Evolutionary conservation across 305 asterid species (phyloP), one percentile per base, ranked within the genome.

Genomic region (Coffea humblotiana): DNA sequence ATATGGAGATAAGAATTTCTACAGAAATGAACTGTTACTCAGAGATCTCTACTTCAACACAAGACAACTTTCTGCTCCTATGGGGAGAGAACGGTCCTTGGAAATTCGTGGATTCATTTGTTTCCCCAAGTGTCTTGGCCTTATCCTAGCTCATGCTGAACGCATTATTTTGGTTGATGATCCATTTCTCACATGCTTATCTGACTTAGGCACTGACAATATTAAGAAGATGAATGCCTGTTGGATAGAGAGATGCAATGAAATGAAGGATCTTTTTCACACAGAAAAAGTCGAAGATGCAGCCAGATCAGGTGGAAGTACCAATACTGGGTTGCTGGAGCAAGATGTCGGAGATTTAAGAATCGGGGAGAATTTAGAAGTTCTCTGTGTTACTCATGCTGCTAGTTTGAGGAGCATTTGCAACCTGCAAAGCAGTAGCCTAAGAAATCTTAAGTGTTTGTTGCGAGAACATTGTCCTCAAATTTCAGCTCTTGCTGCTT

Each of bases 391-490:
- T 78, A 84, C 85, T 51, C 70, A 82, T 76, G 84, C 45, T 25
- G 6, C 29, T 35, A 79, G 71, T 8, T 51, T 88, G 82, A 47
- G 18, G 70, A 79, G 63, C 63, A 60, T 66, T 27, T 29, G 40
- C 29, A 32, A 29, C 32, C 49, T 64, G 73, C 60, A 15, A 52
- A 15, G 60, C 64, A 72, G 74, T 21, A 80, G 64, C 69, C 84
- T 86, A 60, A 63, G 49, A 60, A 70, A 48, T 66, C 80, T 88
- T 65, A 86, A 61, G 77, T 79, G 72, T 6, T 52, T 88, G 49
- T 86, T 81, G 82, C 81, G 86, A 23, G 91, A 88, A 47, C 72
- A 83, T 64, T 88, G 91, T 83, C 87, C 88, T 52, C 4, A 74
- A 19, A 85, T 88, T 65, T 37, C 81, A 43, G 52, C 11, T 15